phyloP scores from a whole-genome alignment of 2,329 filamentous ascomycete genomes.

The Raffaelea ambrosiae region DNA sequence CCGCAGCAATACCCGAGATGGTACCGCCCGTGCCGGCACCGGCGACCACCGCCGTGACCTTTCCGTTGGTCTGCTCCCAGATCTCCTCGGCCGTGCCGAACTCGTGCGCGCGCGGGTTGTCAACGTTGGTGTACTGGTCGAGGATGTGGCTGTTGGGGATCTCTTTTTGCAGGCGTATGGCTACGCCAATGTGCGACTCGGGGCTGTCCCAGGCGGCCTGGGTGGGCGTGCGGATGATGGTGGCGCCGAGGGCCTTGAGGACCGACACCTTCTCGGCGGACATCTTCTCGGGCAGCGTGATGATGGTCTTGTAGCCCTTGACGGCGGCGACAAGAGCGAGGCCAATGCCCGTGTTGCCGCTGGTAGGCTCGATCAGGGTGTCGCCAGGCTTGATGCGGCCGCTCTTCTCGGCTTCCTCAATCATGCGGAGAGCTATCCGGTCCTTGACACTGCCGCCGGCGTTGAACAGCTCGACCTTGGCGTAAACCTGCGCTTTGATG shows the following conservation, averaged over 20 bases:
- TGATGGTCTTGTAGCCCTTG: constrained; percentile 97
- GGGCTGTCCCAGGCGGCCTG: constrained; percentile 91
- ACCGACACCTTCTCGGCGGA: constrained; percentile 96
- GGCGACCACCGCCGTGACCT: constrained; percentile 74
- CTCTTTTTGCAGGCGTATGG: constrained; percentile 82
- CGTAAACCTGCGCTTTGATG: constrained; percentile 82
- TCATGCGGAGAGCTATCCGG: constrained; percentile 92
- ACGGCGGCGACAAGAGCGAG: constrained; percentile 89
- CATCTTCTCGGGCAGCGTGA: constrained; percentile 99
- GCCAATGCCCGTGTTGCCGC: constrained; percentile 96
- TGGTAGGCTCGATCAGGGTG: constrained; percentile 95
- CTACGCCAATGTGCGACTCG: constrained; percentile 95
- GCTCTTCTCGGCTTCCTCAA: constrained; percentile 84
- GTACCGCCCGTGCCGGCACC: constrained; percentile 95
- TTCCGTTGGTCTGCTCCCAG: constrained; percentile 80
- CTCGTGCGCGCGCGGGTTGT: constrained; percentile 93
- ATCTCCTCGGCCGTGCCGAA: constrained; percentile 93
- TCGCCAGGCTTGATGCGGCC: constrained; percentile 96
- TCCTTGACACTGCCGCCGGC: constrained; percentile 92
- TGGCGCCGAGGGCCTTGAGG: constrained; percentile 84
- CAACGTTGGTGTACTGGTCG: constrained; percentile 85
- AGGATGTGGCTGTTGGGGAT: constrained; percentile 95
- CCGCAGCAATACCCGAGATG: constrained; percentile 79
- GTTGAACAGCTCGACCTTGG: constrained; percentile 89
- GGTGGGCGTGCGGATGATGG: constrained; percentile 95